A percentile compares a stretch with the other conserved stretches of the same genome.
Evolutionary conservation across 2,329 filamentous ascomycete genomes (phyloP).

Genomic region (Rasamsonia emersonii): DNA sequence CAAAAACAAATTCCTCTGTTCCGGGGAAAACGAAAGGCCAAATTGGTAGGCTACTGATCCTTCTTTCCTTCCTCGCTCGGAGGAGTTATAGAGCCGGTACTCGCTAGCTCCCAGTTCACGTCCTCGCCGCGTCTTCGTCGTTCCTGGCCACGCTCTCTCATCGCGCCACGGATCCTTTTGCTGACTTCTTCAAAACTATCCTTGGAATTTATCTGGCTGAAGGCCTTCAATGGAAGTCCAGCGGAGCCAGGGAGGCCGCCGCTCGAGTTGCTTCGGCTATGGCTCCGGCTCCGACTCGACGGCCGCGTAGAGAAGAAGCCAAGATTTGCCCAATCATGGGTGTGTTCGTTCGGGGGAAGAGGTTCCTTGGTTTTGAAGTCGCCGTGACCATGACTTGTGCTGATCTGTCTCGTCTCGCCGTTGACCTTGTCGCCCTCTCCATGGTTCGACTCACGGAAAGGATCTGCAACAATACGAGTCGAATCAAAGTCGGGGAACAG

Average conservation of each 20-base stretch:
- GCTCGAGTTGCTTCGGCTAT: conserved; percentile 62
- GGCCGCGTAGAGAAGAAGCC: conserved; percentile 86
- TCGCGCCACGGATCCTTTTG: conserved; percentile 73
- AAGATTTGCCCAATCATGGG: conserved; percentile 78
- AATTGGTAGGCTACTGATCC: conserved; percentile 19
- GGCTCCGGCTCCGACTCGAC: conserved; percentile 66
- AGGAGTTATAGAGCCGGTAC: conserved; percentile 28
- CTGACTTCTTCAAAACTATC: conserved; percentile 75
- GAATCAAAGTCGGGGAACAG: conserved; percentile 95
- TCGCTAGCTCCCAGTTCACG: conserved; percentile 32
- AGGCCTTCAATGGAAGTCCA: conserved; percentile 59
- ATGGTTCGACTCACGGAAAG: conserved; percentile 31
- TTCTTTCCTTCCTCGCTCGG: conserved; percentile 29
- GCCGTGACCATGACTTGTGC: conserved; percentile 14
- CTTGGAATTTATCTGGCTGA: conserved; percentile 58
- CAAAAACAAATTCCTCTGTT: too few relatives aligned
- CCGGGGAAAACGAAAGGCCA: too few relatives aligned
- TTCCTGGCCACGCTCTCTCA: conserved; percentile 65
- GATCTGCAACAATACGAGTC: conserved; percentile 55
- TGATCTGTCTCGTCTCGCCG: conserved; percentile 14
- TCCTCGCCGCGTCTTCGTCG: conserved; percentile 44
- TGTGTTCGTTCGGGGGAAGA: conserved; percentile 82
- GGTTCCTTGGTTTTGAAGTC: conserved; percentile 33
- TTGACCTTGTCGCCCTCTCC: conserved; percentile 11
- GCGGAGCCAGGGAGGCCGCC: conserved; percentile 53